Conservation (phyloP, 2,329 filamentous ascomycete genomes). For the Arachnopeziza araneosa region DNA sequence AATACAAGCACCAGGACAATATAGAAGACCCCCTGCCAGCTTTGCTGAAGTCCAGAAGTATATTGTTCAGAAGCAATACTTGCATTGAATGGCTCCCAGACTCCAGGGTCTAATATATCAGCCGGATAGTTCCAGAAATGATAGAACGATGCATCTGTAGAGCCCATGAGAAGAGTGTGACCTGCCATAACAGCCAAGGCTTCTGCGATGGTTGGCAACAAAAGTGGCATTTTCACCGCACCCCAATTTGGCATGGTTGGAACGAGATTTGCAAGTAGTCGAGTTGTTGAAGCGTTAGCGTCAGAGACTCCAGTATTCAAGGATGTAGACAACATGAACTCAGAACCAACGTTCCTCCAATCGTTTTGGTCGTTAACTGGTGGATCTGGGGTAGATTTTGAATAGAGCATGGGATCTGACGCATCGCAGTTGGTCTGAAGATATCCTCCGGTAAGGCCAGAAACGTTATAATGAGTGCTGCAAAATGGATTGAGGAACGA, state of each 20-base stretch:
- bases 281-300: conserved; percentile 52
- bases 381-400: conserved; percentile 34
- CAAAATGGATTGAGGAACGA: conserved; percentile 61
- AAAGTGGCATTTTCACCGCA: conserved; percentile 20
- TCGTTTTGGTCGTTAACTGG: conserved; percentile 36
- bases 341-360: conserved; percentile 49
- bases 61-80: conserved; percentile 62
- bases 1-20: conserved; percentile 61
- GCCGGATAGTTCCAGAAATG: conserved; percentile 46
- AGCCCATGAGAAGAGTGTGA: conserved; percentile 57
- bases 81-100: conserved; percentile 56
- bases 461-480: conserved; percentile 55
- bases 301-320: conserved; percentile 50
- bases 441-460: conserved; percentile 50
- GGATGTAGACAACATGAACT: conserved; percentile 51
- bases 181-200: conserved; percentile 65
- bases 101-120: conserved; percentile 39
- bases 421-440: conserved; percentile 58
- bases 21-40: conserved; percentile 64
- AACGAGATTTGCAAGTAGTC: conserved; percentile 52
- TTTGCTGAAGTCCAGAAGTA: conserved; percentile 55
- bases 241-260: conserved; percentile 40
- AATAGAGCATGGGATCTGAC: conserved; percentile 50
- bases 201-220: conserved; percentile 65
- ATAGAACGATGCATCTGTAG: conserved; percentile 54